Percentiles rank a stretch among this genome's conserved stretches.
Conservation (phyloP, 2,329 filamentous ascomycete genomes). For the Polytolypa hystricis region DNA sequence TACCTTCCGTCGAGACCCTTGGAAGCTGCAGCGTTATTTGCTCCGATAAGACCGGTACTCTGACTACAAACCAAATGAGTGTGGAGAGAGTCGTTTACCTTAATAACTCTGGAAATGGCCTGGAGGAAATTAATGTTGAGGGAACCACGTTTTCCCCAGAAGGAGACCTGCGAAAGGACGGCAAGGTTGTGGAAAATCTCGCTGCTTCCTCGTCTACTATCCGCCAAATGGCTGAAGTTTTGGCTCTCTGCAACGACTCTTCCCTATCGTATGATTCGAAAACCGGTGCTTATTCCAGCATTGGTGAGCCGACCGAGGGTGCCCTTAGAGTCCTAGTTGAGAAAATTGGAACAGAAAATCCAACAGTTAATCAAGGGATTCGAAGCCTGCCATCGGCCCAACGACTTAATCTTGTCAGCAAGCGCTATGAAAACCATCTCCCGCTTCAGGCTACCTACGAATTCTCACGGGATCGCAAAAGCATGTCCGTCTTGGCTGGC, state of each 20-base stretch:
- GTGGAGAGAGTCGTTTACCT: slow-evolving; percentile 87
- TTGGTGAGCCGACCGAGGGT: slow-evolving; percentile 93
- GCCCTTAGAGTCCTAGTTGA: slow-evolving; percentile 83
- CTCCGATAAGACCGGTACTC: slow-evolving; percentile 96
- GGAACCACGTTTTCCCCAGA: slow-evolving; percentile 85
- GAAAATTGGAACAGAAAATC: slow-evolving; percentile 79
- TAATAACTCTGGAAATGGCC: slow-evolving; percentile 56
- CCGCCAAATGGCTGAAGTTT: slow-evolving; percentile 60
- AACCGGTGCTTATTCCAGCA: slow-evolving; percentile 61
- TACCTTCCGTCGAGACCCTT: slow-evolving; percentile 93
- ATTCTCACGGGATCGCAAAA: slow-evolving; percentile 96
- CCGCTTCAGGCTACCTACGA: slow-evolving; percentile 79
- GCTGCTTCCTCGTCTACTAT: slow-evolving; percentile 64
- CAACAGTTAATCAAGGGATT: slow-evolving; percentile 43
- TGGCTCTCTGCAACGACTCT: slow-evolving; percentile 79
- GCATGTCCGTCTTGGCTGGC: slow-evolving; percentile 91
- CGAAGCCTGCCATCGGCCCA: slow-evolving; percentile 41
- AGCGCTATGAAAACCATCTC: slow-evolving; percentile 67
- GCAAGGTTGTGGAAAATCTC: slow-evolving; percentile 57
- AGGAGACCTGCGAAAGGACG: slow-evolving; percentile 59
- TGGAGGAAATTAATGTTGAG: slow-evolving; percentile 81
- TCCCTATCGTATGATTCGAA: slow-evolving; percentile 71
- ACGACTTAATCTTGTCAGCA: slow-evolving; percentile 69
- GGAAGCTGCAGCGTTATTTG: slow-evolving; percentile 99
- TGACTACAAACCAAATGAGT: slow-evolving; percentile 99